Conservation (phyloP, 78 protist species). For the Creolimax fragrantissima region DNA sequence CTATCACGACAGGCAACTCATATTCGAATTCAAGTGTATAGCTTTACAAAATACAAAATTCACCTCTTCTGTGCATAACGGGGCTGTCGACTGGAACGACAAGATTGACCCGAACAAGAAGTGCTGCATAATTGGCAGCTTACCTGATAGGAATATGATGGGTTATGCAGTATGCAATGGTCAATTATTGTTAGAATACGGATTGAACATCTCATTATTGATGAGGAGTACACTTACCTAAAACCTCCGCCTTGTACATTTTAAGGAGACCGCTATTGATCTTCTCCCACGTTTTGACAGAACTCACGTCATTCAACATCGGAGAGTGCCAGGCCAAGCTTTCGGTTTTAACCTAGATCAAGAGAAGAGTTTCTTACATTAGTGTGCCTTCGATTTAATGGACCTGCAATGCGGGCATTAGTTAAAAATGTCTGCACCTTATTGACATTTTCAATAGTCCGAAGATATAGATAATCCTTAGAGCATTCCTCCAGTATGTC, state of each 20-base stretch:
- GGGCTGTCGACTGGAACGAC: not conserved
- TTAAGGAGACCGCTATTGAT: slow-evolving; percentile 61
- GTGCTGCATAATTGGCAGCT: slow-evolving; percentile 4
- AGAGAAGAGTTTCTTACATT: slow-evolving; percentile 14
- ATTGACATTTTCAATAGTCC: not conserved
- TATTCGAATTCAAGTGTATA: too few relatives aligned
- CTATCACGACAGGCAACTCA: too few relatives aligned
- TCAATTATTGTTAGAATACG: too few relatives aligned
- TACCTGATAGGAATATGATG: not conserved
- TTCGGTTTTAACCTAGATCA: slow-evolving; percentile 50
- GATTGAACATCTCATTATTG: too few relatives aligned
- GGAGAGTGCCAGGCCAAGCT: slow-evolving; percentile 71
- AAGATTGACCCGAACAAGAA: not conserved
- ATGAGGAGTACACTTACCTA: too few relatives aligned
- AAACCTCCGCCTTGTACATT: slow-evolving; percentile 74
- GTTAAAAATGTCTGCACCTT: not conserved
- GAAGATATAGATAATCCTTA: slow-evolving; percentile 48
- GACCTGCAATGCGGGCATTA: not conserved
- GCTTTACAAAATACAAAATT: too few relatives aligned
- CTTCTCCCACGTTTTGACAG: slow-evolving; percentile 42
- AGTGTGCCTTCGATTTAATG: not conserved
- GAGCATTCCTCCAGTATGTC: slow-evolving; percentile 19
- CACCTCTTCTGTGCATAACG: not conserved
- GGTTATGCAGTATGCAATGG: too few relatives aligned
- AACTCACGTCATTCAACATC: slow-evolving; percentile 57